A percentile compares a stretch with the other conserved stretches of the same genome.
phyloP scores from a whole-genome alignment of 2,329 filamentous ascomycete species.

The Eutypella sp. region DNA sequence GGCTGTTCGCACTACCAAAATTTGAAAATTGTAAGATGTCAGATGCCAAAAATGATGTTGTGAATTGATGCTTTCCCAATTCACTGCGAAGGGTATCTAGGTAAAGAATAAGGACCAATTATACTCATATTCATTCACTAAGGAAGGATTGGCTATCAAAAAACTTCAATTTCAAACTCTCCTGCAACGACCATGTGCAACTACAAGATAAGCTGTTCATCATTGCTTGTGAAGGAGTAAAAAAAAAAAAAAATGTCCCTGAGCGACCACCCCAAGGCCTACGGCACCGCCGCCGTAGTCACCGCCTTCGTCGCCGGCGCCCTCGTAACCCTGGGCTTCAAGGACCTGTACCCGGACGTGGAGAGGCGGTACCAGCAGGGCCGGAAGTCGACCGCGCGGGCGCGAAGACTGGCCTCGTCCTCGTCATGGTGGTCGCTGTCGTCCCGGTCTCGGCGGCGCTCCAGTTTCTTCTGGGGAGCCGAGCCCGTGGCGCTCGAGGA shows the following conservation, averaged over 20 bases:
- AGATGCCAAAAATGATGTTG: no score
- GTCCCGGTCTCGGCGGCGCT: constrained; percentile 26
- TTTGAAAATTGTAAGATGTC: no score
- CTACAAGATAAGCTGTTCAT: background rate
- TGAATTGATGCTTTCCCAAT: no score
- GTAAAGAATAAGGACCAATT: no score
- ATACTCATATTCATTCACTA: no score
- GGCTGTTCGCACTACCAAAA: no score
- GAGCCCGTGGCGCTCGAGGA: constrained; percentile 51
- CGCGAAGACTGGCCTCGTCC: constrained; percentile 4
- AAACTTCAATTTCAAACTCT: no score
- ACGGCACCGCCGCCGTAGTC: constrained; percentile 61
- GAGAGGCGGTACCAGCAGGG: constrained; percentile 57
- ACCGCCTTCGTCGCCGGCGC: constrained; percentile 75
- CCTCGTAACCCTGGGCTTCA: constrained; percentile 69
- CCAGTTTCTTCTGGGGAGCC: constrained; percentile 40
- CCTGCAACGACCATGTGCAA: no score
- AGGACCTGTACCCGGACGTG: constrained; percentile 73
- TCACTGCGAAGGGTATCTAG: no score
- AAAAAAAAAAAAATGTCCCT: constrained; percentile 45
- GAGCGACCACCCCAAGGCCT: constrained; percentile 56
- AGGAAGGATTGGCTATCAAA: no score
- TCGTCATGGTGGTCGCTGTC: background rate
- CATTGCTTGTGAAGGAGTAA: constrained; percentile 6
- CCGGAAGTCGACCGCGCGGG: constrained; percentile 25